Conservation (phyloP, 345 rosid species). For the Xanthoceras sorbifolium region DNA sequence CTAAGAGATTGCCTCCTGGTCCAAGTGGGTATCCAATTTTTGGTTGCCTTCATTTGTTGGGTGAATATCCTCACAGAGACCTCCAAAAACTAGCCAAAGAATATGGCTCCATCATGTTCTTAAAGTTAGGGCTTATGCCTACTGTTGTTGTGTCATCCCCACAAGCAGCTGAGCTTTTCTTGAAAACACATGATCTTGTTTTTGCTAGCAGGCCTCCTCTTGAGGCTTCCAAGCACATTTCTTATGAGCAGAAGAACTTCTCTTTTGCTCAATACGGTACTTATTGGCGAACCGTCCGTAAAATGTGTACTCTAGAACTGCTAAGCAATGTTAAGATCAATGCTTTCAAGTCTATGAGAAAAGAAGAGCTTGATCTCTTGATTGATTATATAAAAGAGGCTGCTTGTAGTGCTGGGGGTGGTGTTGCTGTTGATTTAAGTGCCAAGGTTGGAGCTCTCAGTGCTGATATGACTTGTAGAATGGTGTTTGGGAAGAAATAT, state of each 20-base stretch:
- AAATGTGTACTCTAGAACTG: conserved; percentile 47
- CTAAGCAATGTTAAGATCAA: conserved; percentile 37
- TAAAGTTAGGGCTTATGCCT: conserved; percentile 36
- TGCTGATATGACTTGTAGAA: conserved; percentile 42
- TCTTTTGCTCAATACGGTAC: conserved; percentile 30
- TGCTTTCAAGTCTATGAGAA: conserved; percentile 34
- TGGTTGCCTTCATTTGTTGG: conserved; percentile 42
- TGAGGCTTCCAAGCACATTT: conserved; percentile 26
- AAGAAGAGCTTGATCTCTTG: conserved; percentile 37
- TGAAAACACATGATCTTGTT: conserved; percentile 41
- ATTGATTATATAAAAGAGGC: conserved; percentile 27
- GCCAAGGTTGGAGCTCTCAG: conserved; percentile 30
- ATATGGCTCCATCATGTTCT: conserved; percentile 49
- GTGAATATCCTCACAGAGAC: conserved; percentile 36
- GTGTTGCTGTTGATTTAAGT: conserved; percentile 38
- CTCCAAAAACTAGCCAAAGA: conserved; percentile 34
- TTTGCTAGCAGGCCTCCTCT: conserved; percentile 39
- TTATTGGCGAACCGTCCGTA: conserved; percentile 45
- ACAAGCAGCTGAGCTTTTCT: conserved; percentile 40
- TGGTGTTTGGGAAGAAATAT: conserved; percentile 57
- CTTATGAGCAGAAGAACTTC: conserved; percentile 32
- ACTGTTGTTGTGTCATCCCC: conserved; percentile 45
- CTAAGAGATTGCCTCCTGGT: conserved; percentile 42
- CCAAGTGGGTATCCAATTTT: conserved; percentile 42
- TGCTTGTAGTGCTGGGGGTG: background rate